Evolutionary conservation across 176 grass and related monocot species (phyloP).

Genomic region (Oryza glumipatula): DNA sequence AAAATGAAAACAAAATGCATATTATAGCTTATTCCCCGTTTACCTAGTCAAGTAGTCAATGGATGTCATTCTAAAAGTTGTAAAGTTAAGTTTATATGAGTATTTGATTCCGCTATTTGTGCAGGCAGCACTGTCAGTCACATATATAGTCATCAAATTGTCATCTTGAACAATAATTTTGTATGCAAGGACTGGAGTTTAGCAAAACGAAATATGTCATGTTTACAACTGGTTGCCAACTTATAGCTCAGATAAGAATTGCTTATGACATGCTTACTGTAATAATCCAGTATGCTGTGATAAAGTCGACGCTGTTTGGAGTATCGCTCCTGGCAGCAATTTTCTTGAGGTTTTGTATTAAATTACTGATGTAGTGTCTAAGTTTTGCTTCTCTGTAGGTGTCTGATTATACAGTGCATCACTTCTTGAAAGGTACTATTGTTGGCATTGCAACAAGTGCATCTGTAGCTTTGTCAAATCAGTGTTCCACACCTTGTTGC

Average conservation of each 20-base stretch:
- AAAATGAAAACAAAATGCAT: background rate
- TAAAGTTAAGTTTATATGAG: background rate
- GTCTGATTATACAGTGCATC: constrained; percentile 25
- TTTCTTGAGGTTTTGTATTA: background rate
- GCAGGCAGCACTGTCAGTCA: background rate
- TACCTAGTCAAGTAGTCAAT: background rate
- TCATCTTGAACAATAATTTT: background rate
- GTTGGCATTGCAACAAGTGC: constrained; percentile 62
- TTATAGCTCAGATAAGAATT: background rate
- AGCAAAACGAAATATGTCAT: background rate
- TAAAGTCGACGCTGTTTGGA: background rate
- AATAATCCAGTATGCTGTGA: background rate
- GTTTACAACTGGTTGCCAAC: background rate
- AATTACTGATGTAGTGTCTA: constrained; percentile 3
- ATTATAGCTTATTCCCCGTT: background rate
- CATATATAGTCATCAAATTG: background rate
- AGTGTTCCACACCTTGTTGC: constrained; percentile 56
- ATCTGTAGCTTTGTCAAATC: constrained; percentile 36
- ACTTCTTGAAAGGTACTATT: constrained; percentile 50
- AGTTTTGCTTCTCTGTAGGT: constrained; percentile 38
- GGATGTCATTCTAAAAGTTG: background rate
- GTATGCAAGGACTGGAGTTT: background rate
- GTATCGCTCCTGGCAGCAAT: background rate
- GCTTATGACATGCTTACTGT: background rate
- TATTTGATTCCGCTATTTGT: background rate